Evolutionary conservation across 1,139 yeast genomes (phyloP).

Genomic region (Torulaspora pretoriensis): DNA sequence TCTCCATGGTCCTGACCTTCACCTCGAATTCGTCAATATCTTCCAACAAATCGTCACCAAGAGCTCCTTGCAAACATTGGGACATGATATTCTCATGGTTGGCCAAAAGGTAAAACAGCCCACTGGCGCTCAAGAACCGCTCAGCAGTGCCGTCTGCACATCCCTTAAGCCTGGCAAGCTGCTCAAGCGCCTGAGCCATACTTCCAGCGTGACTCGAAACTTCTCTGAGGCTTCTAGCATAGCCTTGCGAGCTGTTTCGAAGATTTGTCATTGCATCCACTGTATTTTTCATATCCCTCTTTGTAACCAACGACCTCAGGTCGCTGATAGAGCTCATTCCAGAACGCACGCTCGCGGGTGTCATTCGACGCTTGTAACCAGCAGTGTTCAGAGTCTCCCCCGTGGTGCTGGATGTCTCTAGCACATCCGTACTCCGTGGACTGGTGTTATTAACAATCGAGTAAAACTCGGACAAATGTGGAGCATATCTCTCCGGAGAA

Average conservation of each 20-base stretch:
- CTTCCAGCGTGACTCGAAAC: slow-evolving; percentile 65
- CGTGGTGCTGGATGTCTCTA: slow-evolving; percentile 6
- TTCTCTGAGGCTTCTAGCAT: slow-evolving; percentile 47
- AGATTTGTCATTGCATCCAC: slow-evolving; percentile 47
- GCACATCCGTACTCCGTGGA: slow-evolving; percentile 11
- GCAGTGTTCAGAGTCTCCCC: slow-evolving; percentile 5
- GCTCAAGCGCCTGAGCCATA: slow-evolving; percentile 69
- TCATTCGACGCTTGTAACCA: slow-evolving; percentile 9
- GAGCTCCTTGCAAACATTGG: slow-evolving; percentile 47
- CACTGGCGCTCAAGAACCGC: slow-evolving; percentile 69
- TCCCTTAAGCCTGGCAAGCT: slow-evolving; percentile 65
- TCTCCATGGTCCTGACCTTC: slow-evolving; percentile 45
- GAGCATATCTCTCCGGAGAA: slow-evolving; percentile 31
- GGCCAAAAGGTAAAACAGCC: slow-evolving; percentile 70
- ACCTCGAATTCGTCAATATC: slow-evolving; percentile 44
- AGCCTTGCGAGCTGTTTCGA: slow-evolving; percentile 48
- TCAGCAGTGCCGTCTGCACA: slow-evolving; percentile 54
- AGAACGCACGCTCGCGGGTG: slow-evolving; percentile 31
- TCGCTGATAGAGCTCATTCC: slow-evolving; percentile 39
- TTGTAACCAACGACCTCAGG: slow-evolving; percentile 55
- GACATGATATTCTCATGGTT: slow-evolving; percentile 74
- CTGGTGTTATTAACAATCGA: slow-evolving; percentile 27
- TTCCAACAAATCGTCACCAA: slow-evolving; percentile 52
- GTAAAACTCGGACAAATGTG: slow-evolving; percentile 36
- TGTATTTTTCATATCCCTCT: slow-evolving; percentile 52